Evolutionary conservation across 2,329 filamentous ascomycete genomes (phyloP).

Genomic region (Penicillium sclerotigenum): DNA sequence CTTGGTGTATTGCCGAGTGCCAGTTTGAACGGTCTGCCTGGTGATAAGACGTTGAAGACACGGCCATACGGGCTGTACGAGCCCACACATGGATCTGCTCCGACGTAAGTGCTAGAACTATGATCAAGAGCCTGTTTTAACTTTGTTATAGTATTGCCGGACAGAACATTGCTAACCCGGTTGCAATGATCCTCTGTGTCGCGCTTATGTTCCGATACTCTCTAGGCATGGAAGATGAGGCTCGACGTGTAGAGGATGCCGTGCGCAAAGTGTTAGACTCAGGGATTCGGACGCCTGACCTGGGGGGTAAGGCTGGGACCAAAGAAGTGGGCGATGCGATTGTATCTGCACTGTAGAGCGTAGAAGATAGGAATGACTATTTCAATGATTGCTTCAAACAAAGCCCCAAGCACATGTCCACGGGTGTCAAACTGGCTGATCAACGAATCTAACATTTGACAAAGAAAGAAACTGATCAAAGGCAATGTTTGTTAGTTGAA

Average conservation of each 20-base stretch:
- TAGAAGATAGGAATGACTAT: background rate
- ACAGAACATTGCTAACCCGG: slow-evolving; percentile 80
- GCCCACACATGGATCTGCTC: slow-evolving; percentile 71
- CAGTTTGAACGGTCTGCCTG: slow-evolving; percentile 76
- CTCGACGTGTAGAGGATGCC: slow-evolving; percentile 72
- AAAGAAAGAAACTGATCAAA: background rate
- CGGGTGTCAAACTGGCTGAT: no score
- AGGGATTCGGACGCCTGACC: slow-evolving; percentile 73
- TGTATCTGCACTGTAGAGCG: slow-evolving; percentile 61
- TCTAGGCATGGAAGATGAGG: slow-evolving; percentile 70
- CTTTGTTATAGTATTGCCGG: slow-evolving; percentile 70
- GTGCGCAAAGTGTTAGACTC: slow-evolving; percentile 72
- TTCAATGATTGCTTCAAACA: slow-evolving; percentile 1
- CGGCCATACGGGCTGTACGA: slow-evolving; percentile 88
- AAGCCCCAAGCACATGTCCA: background rate
- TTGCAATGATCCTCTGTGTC: slow-evolving; percentile 83
- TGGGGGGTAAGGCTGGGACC: slow-evolving; percentile 70
- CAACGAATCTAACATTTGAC: background rate
- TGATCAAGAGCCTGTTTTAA: background rate
- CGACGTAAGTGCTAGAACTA: slow-evolving; percentile 27
- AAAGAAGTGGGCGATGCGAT: slow-evolving; percentile 73
- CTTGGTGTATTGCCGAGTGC: slow-evolving; percentile 83
- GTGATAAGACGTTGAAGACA: slow-evolving; percentile 59
- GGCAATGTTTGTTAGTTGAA: slow-evolving; percentile 4
- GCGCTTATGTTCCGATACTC: slow-evolving; percentile 95